These are phyloP conservation scores for Pyrenochaeta sp. DNA, from an alignment of 2,329 filamentous ascomycete species.

Conservation along the genomic window DNA sequence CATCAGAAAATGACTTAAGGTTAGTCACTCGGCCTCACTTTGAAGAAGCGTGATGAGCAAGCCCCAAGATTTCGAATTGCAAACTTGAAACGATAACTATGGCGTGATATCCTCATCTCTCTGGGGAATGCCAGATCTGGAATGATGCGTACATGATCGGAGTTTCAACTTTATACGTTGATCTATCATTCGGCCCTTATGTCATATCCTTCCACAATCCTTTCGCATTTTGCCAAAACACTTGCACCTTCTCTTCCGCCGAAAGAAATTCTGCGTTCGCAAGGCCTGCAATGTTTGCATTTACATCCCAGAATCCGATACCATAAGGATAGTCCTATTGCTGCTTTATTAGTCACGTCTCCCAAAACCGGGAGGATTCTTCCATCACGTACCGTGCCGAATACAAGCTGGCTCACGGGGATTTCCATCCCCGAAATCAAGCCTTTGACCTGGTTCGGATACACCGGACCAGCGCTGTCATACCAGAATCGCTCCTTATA, in stretches of 20 bases:
- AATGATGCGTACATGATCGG: no score
- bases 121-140: no score
- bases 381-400: conserved; percentile 42
- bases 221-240: conserved; percentile 39
- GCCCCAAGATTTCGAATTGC: no score
- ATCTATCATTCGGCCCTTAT: neutral
- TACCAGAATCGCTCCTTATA: conserved; percentile 48
- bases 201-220: conserved; percentile 39
- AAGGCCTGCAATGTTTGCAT: conserved; percentile 43
- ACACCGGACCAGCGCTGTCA: conserved; percentile 49
- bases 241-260: conserved; percentile 31
- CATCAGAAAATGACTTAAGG: no score
- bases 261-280: conserved; percentile 30
- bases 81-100: no score
- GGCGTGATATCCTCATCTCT: no score
- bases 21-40: no score
- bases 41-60: no score
- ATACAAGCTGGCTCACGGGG: conserved; percentile 42
- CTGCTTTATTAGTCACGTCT: neutral
- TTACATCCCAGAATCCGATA: conserved; percentile 48
- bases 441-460: conserved; percentile 47
- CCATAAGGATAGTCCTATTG: conserved; percentile 47
- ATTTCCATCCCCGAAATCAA: conserved; percentile 44
- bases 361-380: neutral
- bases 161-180: no score